phyloP scores from a whole-genome alignment of 1,284 basidiomycete species.

The Hemileia vastatrix region DNA sequence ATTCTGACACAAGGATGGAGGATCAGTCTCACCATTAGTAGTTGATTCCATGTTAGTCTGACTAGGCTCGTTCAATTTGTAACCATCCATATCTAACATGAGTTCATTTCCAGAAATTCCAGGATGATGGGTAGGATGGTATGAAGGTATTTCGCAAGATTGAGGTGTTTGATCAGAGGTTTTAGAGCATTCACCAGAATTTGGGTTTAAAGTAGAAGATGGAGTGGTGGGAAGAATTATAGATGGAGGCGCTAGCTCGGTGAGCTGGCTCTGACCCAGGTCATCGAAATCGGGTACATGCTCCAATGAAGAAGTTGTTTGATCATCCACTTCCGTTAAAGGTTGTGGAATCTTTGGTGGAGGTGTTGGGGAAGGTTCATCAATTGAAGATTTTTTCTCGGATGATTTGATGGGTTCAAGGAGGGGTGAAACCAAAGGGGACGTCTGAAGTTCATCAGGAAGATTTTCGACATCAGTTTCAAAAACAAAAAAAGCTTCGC shows the following conservation, averaged over 20 bases:
- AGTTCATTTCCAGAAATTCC: conserved; percentile 7
- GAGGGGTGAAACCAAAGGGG: conserved; percentile 52
- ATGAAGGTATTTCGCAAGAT: not conserved
- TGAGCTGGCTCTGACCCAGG: conserved; percentile 12
- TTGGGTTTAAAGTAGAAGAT: too few species aligned
- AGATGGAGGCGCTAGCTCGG: not conserved
- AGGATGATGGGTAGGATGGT: too few species aligned
- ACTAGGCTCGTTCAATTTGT: conserved; percentile 14
- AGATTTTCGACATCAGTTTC: conserved; percentile 84
- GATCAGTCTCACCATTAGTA: conserved; percentile 22
- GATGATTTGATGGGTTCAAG: conserved; percentile 28
- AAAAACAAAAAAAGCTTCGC: conserved; percentile 97
- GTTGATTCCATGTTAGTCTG: not conserved
- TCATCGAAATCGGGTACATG: conserved; percentile 19
- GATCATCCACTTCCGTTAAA: too few species aligned
- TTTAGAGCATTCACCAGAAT: too few species aligned
- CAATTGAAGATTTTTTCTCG: conserved; percentile 4
- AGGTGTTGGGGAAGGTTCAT: not conserved
- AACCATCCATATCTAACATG: conserved; percentile 22
- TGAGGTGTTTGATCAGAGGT: not conserved
- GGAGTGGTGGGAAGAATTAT: not conserved
- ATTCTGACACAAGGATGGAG: not conserved
- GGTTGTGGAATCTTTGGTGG: too few species aligned
- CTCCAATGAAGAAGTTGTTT: too few species aligned
- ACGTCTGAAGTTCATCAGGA: conserved; percentile 85